Base-by-base conservation (phyloP, 768 basidiomycete genomes). In the Suillus weaverae region DNA sequence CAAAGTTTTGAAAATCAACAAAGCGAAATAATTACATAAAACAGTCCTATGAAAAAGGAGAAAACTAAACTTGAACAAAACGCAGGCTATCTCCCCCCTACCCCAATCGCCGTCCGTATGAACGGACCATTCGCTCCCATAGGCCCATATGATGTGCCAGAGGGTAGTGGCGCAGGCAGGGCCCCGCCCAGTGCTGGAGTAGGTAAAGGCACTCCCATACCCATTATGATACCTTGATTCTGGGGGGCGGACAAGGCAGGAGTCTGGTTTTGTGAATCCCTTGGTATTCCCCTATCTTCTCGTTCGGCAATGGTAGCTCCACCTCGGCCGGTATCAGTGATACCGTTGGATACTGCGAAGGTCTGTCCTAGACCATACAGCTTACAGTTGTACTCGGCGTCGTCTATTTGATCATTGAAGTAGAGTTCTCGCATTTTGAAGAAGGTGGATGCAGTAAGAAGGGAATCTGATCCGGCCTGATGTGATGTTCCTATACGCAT, bases 391-490 rank as follows among this genome's bases (percentile, higher is more conserved):
- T 89, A 93, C 72, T 92, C 90, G 2, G 73, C 78, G 64, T 95
- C 91, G 74, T 98, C 94, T 61, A 97, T 84, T n/a, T 86, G 81
- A 74, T 95, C 91, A 66, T 89, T 86, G 80, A 99, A 99, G 79
- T 95, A 98, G 18, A 91, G 77, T 69, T 94, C 89, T 35, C 93
- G 88, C 86, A 98, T 93, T 77, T 95, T 92, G 89, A 99, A 99
- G 80, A 98, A 99, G 0, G 94, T 94, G 2, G 90, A 88, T 3
- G 95, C 88, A 8, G 96, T 98, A 54, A 99, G 85, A 48, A 99
- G 88, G 16, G 92, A 94, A 74, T 99, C 97, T n/a, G 94, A 96
- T 16, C 97, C 97, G 11, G 97, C 95, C 80, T 97, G 97, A 77
- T 97, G 95, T 62, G 94, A 92, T 26, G 88, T 85, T 6, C 94